Base-by-base conservation (phyloP, 352 stramenopile genomes). In the Blastocystis sp. region DNA sequence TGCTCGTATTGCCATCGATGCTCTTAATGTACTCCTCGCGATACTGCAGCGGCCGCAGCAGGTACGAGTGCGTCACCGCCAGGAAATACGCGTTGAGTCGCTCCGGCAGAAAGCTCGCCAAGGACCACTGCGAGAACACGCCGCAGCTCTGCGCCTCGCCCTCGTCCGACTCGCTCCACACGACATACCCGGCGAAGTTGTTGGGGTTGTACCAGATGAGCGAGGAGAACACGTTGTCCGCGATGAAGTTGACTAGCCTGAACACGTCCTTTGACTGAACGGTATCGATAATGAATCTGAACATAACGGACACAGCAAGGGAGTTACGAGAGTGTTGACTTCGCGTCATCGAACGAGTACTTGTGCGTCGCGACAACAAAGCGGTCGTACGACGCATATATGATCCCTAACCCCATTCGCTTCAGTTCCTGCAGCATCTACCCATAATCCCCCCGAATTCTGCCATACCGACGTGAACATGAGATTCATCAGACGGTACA, bases 391-490 rank as follows among this genome's bases (percentile, higher is more conserved):
- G 93, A 93, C 24, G 94, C 95, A 90, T 96, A 97, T 37, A 99
- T 94, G 67, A 99, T 95, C 33, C 94, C 93, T 3, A 95, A 96
- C 13, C 97, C 97, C 9, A 99, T 92, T 3, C 96, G 93, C 31
- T 96, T 93, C 37, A 99, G 93, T 88, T 98, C 95, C 12, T 94
- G 94, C 19, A 99, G 93, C 79, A 99, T 91, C 90, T 97, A 93
- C 55, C 94, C 80, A 45, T 96, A 95, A 31, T 88, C n/a, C 60
- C 69, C 67, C 51, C 2, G 19, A 67, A 26, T 13, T 82, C 13
- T 71, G 41, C 35, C 21, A n/a, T 65, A 91, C 77, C 9, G 88
- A 24, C 6, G 61, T 80, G 50, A 90, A 80, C 16, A 85, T 55
- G n/a, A 71, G 33, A 12, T 67, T 95, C 96, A 98, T 99, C 3